These are phyloP conservation scores for Phialemonium atrogriseum DNA, from an alignment of 2,329 filamentous ascomycete species.

Conservation along the genomic window DNA sequence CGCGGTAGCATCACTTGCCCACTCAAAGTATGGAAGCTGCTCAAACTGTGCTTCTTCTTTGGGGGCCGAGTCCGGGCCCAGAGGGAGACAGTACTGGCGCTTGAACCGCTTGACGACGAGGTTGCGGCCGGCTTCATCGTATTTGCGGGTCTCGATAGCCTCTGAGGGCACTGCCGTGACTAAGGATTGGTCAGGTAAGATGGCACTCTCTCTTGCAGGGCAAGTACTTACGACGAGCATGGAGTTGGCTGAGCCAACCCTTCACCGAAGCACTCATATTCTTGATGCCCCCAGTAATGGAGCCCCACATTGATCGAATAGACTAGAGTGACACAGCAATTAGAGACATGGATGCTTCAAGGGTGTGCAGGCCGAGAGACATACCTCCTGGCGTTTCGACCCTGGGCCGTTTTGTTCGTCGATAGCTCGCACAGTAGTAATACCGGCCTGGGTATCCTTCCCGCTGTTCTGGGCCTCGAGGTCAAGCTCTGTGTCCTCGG, in stretches of 20 bases:
- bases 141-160: slow-evolving; percentile 9
- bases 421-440: not conserved
- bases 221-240: slow-evolving; percentile 1
- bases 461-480: slow-evolving; percentile 2
- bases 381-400: too few relatives aligned
- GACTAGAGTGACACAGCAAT: not conserved
- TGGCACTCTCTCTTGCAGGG: not conserved
- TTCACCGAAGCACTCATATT: slow-evolving; percentile 11
- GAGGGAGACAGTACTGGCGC: slow-evolving; percentile 8
- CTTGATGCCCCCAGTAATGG: slow-evolving; percentile 7
- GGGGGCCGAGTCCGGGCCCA: too few relatives aligned
- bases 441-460: not conserved
- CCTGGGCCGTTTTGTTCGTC: not conserved
- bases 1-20: not conserved
- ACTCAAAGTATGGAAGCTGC: too few relatives aligned
- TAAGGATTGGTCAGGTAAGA: not conserved
- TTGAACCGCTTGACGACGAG: slow-evolving; percentile 17
- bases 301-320: slow-evolving; percentile 9
- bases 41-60: too few relatives aligned
- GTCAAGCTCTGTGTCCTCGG: slow-evolving; percentile 12
- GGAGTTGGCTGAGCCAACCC: not conserved
- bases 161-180: slow-evolving; percentile 5
- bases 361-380: too few relatives aligned
- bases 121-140: slow-evolving; percentile 3
- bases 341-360: not conserved